These are phyloP conservation scores for Geoglossum glabrum DNA, from an alignment of 495 filamentous ascomycete genomes.

Conservation along the genomic window DNA sequence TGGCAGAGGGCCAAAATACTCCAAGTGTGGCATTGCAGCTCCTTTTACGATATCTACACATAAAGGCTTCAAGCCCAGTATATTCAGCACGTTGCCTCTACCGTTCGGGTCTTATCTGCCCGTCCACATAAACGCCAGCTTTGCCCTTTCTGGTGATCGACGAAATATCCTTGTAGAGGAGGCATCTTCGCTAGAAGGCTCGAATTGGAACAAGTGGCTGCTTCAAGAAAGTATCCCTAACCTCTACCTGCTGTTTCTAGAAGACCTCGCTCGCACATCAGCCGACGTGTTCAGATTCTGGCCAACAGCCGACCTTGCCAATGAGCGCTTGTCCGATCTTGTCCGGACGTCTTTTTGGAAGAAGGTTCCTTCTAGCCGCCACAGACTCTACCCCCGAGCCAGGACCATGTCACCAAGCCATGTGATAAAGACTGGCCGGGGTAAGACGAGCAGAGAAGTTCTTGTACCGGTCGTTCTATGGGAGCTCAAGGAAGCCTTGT, in stretches of 20 bases:
- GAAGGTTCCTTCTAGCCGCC: constrained; percentile 1
- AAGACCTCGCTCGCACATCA: constrained; percentile 11
- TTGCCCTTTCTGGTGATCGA: constrained; percentile 20
- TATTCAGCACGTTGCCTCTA: constrained; percentile 20
- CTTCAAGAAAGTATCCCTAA: constrained; percentile 14
- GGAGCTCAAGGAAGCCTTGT: neutral
- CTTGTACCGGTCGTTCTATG: neutral
- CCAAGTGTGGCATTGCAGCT: constrained; percentile 21
- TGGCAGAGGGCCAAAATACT: constrained; percentile 14
- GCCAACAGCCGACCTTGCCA: constrained; percentile 14
- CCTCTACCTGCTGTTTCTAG: constrained; percentile 19
- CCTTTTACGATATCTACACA: constrained; percentile 2
- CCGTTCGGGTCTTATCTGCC: constrained; percentile 14
- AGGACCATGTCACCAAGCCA: neutral
- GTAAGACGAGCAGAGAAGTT: neutral
- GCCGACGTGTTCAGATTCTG: constrained; percentile 17
- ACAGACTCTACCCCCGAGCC: constrained; percentile 9
- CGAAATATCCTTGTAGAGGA: constrained; percentile 15
- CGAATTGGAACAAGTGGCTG: constrained; percentile 23
- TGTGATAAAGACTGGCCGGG: neutral
- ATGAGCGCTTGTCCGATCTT: constrained; percentile 6
- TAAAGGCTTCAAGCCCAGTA: constrained; percentile 4
- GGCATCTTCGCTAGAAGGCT: constrained; percentile 2
- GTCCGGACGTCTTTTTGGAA: constrained; percentile 6
- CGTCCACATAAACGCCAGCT: constrained; percentile 16